A percentile compares a stretch with the other conserved stretches of the same genome.
Conservation (phyloP, 2,329 filamentous ascomycete genomes). For the Phyllosticta citribraziliensis region DNA sequence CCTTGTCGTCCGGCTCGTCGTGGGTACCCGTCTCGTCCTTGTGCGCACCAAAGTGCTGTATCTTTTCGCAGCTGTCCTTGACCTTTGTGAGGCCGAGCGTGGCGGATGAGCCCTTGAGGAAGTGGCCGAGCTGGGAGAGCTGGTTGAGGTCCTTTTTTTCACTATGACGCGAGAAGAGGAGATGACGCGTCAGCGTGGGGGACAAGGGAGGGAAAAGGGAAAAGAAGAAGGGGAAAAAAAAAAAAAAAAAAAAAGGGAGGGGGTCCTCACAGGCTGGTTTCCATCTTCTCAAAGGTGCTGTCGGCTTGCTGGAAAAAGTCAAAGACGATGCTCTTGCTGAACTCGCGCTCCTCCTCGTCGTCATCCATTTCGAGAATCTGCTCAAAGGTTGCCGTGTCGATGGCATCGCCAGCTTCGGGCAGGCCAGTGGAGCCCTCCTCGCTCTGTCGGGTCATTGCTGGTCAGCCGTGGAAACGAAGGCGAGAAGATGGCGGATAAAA, state of each 20-base stretch:
- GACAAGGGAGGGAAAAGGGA: no score
- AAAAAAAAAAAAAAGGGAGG: neutral
- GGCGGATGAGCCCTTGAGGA: conserved; percentile 93
- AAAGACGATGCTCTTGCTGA: conserved; percentile 78
- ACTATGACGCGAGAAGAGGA: conserved; percentile 36
- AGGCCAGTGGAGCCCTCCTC: conserved; percentile 41
- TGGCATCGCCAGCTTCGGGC: conserved; percentile 59
- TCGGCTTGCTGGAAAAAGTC: conserved; percentile 91
- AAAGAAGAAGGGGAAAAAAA: neutral
- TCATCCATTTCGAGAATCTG: conserved; percentile 99
- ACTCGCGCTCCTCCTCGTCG: conserved; percentile 71
- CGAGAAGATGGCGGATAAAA: neutral
- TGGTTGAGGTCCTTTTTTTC: conserved; percentile 56
- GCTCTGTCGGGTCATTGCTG: conserved; percentile 24
- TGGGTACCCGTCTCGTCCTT: conserved; percentile 67
- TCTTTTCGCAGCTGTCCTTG: conserved; percentile 89
- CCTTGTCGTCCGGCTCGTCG: conserved; percentile 55
- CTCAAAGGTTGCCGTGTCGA: conserved; percentile 74
- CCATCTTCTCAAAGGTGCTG: conserved; percentile 77
- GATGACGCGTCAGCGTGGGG: conserved; percentile 10
- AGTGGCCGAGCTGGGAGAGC: conserved; percentile 81
- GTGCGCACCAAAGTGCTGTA: conserved; percentile 80
- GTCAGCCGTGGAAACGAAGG: conserved; percentile 13
- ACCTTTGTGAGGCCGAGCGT: conserved; percentile 86
- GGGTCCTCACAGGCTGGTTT: conserved; percentile 64